A percentile compares a stretch with the other conserved stretches of the same genome.
Conservation (phyloP, 2,329 filamentous ascomycete species). For the Dissoconium aciculare region DNA sequence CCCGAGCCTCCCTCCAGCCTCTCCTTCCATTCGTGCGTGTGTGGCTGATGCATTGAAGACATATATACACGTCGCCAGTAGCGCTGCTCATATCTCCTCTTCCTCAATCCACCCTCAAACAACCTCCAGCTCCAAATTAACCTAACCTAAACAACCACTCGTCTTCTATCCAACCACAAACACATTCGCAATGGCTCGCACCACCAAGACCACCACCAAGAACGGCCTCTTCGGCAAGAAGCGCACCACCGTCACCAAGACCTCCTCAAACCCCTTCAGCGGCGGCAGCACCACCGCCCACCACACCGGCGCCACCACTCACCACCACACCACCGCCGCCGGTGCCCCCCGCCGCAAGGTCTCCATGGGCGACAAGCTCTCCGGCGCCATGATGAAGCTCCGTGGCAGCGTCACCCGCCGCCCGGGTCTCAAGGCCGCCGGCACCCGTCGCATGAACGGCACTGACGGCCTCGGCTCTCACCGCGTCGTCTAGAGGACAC, state of each 20-base stretch:
- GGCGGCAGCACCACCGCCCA: conserved; percentile 26
- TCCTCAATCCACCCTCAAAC: too few relatives aligned
- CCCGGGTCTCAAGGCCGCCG: conserved; percentile 36
- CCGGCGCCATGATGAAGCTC: conserved; percentile 58
- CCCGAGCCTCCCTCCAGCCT: too few relatives aligned
- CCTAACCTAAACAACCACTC: too few relatives aligned
- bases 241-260: conserved; percentile 8
- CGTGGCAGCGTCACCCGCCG: conserved; percentile 53
- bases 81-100: too few relatives aligned
- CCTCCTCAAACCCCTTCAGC: conserved; percentile 25
- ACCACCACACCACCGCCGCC: conserved; percentile 45
- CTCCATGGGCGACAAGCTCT: conserved; percentile 59
- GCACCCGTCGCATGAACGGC: conserved; percentile 23
- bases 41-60: too few relatives aligned
- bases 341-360: conserved; percentile 36
- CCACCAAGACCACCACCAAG: neutral
- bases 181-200: neutral
- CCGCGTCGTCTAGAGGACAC: conserved; percentile 3
- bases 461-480: conserved; percentile 21
- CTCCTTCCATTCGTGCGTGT: too few relatives aligned
- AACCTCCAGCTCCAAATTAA: neutral
- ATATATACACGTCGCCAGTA: too few relatives aligned
- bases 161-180: neutral
- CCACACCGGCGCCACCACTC: conserved; percentile 14
- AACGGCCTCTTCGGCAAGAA: neutral